Evolutionary conservation across 2,329 filamentous ascomycete species (phyloP).

Genomic region (Diaporthe velutina): DNA sequence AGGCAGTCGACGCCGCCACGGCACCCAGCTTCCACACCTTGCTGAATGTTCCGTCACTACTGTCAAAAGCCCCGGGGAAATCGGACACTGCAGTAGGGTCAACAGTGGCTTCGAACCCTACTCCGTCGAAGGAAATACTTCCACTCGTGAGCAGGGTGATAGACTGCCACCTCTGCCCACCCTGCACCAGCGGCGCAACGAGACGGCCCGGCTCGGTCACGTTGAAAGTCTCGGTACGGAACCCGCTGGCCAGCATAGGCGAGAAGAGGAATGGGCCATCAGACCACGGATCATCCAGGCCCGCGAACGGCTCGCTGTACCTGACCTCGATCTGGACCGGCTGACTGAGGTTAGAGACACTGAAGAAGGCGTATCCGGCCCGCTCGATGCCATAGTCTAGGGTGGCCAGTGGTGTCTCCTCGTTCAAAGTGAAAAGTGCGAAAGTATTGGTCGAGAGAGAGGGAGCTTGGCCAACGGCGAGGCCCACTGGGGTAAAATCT

Average conservation of each 20-base stretch:
- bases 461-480: not conserved
- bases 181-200: not conserved
- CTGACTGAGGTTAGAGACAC: conserved; percentile 43
- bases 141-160: not conserved
- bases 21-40: conserved; percentile 5
- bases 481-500: not conserved
- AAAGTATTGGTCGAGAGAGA: not conserved
- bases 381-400: conserved; percentile 50
- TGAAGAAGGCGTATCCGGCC: conserved; percentile 51
- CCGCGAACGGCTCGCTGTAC: conserved; percentile 50
- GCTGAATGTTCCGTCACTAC: not conserved
- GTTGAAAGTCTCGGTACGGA: conserved; percentile 55
- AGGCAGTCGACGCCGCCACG: not conserved
- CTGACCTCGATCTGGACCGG: conserved; percentile 51
- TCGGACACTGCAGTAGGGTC: not conserved
- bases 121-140: not conserved
- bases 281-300: conserved; percentile 44
- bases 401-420: conserved; percentile 38
- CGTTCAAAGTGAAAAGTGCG: not conserved
- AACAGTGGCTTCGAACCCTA: not conserved
- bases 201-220: conserved; percentile 47
- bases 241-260: conserved; percentile 49
- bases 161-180: conserved; percentile 16
- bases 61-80: not conserved
- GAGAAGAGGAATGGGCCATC: conserved; percentile 49